phyloP scores from a whole-genome alignment of 768 basidiomycete genomes.

The Mycena albidolilacea region DNA sequence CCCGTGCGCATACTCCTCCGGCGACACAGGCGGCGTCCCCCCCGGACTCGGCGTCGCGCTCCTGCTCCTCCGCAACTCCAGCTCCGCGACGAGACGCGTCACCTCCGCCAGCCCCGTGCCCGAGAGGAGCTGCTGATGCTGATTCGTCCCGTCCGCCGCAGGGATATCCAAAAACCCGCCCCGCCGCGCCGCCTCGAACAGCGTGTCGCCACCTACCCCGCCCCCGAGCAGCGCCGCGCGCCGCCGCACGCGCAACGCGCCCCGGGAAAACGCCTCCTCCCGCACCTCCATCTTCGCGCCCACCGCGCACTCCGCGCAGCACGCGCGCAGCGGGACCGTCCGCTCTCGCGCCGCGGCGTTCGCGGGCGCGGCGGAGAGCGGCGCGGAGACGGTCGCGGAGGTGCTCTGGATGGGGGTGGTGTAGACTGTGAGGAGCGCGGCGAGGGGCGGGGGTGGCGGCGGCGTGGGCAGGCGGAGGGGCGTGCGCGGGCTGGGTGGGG shows the following conservation, averaged over 20 bases:
- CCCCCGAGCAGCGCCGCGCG: conserved; percentile 9
- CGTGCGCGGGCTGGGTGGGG: not conserved
- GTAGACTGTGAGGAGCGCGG: not conserved
- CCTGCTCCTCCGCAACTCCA: conserved; percentile 25
- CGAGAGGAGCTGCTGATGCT: conserved; percentile 5
- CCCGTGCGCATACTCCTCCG: not conserved
- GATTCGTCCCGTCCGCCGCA: not conserved
- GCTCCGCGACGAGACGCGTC: conserved; percentile 36
- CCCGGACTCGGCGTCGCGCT: conserved; percentile 21
- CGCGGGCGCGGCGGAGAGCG: conserved; percentile 23
- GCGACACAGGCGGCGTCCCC: conserved; percentile 8
- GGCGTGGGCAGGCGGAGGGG: not conserved
- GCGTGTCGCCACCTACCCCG: not conserved
- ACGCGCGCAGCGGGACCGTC: conserved; percentile 80
- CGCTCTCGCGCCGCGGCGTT: conserved; percentile 34
- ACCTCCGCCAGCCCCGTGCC: conserved; percentile 36
- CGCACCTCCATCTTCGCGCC: conserved; percentile 20
- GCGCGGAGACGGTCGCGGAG: conserved; percentile 47
- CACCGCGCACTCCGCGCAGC: conserved; percentile 72
- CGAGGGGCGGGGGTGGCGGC: not conserved
- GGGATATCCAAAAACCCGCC: conserved; percentile 22
- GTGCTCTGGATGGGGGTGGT: conserved; percentile 32
- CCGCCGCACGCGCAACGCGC: conserved; percentile 34
- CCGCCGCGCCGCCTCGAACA: conserved; percentile 23
- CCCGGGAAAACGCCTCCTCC: conserved; percentile 37